Evolutionary conservation across 2,329 filamentous ascomycete species (phyloP).

Genomic region (Westerdykella sp.): DNA sequence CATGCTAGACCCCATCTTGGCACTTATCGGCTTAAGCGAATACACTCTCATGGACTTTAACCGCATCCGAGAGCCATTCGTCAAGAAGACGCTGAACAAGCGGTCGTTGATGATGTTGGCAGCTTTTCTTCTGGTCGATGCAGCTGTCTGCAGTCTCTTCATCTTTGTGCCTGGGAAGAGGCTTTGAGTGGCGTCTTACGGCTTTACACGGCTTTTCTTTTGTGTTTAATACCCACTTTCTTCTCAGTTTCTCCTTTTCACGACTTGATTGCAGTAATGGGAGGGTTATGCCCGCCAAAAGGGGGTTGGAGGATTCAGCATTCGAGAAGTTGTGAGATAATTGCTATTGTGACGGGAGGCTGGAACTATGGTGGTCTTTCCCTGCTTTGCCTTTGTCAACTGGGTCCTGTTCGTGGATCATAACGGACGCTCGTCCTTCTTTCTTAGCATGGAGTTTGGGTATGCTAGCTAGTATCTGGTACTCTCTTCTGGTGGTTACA

Average conservation of each 20-base stretch:
- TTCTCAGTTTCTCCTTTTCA: slow-evolving; percentile 4
- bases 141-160: slow-evolving; percentile 81
- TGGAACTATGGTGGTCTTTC: neutral
- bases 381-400: neutral
- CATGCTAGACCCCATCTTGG: slow-evolving; percentile 85
- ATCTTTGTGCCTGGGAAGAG: slow-evolving; percentile 89
- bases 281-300: too few species aligned
- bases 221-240: slow-evolving; percentile 17
- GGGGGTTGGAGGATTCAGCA: neutral
- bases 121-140: slow-evolving; percentile 69
- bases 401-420: neutral
- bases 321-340: neutral
- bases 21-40: slow-evolving; percentile 84
- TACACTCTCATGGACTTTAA: slow-evolving; percentile 94
- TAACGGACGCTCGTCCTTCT: neutral
- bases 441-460: neutral
- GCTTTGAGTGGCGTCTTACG: slow-evolving; percentile 43
- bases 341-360: neutral
- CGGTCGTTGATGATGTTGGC: slow-evolving; percentile 74
- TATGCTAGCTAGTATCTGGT: neutral
- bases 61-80: slow-evolving; percentile 81
- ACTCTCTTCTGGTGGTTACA: neutral
- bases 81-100: slow-evolving; percentile 76
- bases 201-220: slow-evolving; percentile 2
- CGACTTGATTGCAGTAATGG: neutral